Conservation (phyloP, 2,329 filamentous ascomycete species). For the Blastomyces gilchristii region DNA sequence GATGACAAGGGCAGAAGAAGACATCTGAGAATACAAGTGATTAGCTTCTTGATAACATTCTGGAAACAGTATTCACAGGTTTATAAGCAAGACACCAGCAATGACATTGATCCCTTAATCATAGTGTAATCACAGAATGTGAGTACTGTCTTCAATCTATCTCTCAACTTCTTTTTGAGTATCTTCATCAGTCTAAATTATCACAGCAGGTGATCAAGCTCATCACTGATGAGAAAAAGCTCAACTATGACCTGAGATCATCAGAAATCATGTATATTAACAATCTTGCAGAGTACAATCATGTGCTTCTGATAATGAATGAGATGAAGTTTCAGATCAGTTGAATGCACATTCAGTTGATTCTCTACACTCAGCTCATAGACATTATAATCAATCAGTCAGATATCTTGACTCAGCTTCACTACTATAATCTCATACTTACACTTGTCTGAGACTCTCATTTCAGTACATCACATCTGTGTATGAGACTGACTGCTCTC, state of each 20-base stretch:
- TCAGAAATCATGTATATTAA: slow-evolving; percentile 15
- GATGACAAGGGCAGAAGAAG: slow-evolving; percentile 16
- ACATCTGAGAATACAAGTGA: slow-evolving; percentile 11
- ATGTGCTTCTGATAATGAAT: slow-evolving; percentile 13
- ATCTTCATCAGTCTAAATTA: neutral
- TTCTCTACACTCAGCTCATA: slow-evolving; percentile 15
- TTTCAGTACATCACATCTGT: neutral
- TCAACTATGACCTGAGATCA: slow-evolving; percentile 11
- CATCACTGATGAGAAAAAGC: slow-evolving; percentile 16
- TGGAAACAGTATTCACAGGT: slow-evolving; percentile 11
- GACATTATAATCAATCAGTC: slow-evolving; percentile 15
- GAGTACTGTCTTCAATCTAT: neutral
- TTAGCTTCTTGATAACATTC: slow-evolving; percentile 10
- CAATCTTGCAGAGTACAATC: slow-evolving; percentile 14
- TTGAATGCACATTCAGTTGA: slow-evolving; percentile 15
- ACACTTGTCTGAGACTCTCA: slow-evolving; percentile 3
- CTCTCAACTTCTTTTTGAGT: neutral
- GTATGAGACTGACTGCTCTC: slow-evolving; percentile 11
- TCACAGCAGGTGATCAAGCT: slow-evolving; percentile 12
- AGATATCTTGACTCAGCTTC: slow-evolving; percentile 13
- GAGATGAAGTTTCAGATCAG: slow-evolving; percentile 16
- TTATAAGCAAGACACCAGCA: slow-evolving; percentile 12
- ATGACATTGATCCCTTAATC: slow-evolving; percentile 16
- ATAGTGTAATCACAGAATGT: slow-evolving; percentile 12
- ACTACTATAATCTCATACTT: slow-evolving; percentile 15